Conservation (phyloP, 345 rosid species). For the Raphanus sativus region DNA sequence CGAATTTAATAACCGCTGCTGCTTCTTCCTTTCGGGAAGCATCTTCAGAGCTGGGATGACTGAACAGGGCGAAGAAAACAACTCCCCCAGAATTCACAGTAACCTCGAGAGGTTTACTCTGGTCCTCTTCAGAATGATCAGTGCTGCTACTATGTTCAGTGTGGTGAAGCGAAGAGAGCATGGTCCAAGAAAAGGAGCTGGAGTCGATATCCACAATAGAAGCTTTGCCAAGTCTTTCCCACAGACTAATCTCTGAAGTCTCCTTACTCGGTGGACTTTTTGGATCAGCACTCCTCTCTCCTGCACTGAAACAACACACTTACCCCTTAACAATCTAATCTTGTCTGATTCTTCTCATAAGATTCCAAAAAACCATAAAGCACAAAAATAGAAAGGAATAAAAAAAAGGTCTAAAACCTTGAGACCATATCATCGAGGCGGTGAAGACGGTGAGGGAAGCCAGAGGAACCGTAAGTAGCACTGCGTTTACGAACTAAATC, state of each 20-base stretch:
- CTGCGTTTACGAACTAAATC: conserved; percentile 96
- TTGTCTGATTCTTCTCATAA: background rate
- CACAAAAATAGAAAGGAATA: background rate
- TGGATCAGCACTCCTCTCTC: conserved; percentile 51
- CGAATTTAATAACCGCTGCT: conserved; percentile 96
- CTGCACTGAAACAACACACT: conserved; percentile 51
- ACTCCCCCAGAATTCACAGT: conserved; percentile 98
- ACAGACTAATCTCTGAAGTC: conserved; percentile 63
- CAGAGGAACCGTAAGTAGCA: conserved; percentile 69
- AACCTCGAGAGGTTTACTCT: conserved; percentile 89
- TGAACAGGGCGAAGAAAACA: conserved; percentile 94
- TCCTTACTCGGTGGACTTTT: conserved; percentile 52
- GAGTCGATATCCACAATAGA: conserved; percentile 66
- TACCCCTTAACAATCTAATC: background rate
- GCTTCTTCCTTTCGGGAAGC: conserved; percentile 71
- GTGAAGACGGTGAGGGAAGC: conserved; percentile 74
- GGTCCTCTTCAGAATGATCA: conserved; percentile 86
- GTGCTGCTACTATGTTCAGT: conserved; percentile 86
- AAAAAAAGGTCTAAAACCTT: conserved; percentile 34
- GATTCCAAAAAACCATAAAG: background rate
- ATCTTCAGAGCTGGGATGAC: conserved; percentile 49
- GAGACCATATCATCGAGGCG: conserved; percentile 48
- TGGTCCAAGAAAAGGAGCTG: conserved; percentile 73
- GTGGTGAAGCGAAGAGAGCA: conserved; percentile 95
- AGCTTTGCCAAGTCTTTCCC: conserved; percentile 94